These are phyloP conservation scores for Ulmus americana DNA, from an alignment of 331 rosid species.

Conservation along the genomic window DNA sequence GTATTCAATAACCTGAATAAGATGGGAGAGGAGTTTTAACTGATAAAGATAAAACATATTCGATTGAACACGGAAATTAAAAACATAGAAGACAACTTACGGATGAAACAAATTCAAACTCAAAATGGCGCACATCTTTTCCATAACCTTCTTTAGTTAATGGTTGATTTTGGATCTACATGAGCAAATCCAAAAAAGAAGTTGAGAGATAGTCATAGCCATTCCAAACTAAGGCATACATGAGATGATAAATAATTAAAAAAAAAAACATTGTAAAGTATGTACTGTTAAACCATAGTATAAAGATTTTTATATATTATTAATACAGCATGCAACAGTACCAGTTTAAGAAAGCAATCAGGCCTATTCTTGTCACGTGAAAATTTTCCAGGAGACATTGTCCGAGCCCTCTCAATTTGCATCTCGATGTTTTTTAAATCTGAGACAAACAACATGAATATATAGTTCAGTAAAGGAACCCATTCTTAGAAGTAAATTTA, in stretches of 20 bases:
- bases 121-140: constrained; percentile 78
- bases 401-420: constrained; percentile 66
- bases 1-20: constrained; percentile 48
- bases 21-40: constrained; percentile 14
- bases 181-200: constrained; percentile 19
- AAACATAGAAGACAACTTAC: constrained; percentile 39
- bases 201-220: neutral
- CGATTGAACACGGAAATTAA: neutral
- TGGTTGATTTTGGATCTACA: constrained; percentile 64
- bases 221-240: neutral
- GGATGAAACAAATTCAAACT: constrained; percentile 65
- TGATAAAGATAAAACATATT: constrained; percentile 16
- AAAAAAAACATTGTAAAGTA: neutral
- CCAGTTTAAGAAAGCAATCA: constrained; percentile 76
- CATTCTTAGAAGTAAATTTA: neutral
- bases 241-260: neutral
- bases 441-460: constrained; percentile 30
- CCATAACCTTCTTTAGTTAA: constrained; percentile 52
- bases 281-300: neutral
- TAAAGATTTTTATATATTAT: neutral
- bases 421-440: constrained; percentile 41
- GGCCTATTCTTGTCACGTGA: constrained; percentile 55
- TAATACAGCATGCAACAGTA: constrained; percentile 26
- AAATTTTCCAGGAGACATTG: constrained; percentile 59
- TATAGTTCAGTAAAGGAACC: neutral